Percentiles rank a stretch among this genome's conserved stretches.
Conservation (phyloP, 805 yeast genomes). For the Wickerhamomyces hampshirensis region DNA sequence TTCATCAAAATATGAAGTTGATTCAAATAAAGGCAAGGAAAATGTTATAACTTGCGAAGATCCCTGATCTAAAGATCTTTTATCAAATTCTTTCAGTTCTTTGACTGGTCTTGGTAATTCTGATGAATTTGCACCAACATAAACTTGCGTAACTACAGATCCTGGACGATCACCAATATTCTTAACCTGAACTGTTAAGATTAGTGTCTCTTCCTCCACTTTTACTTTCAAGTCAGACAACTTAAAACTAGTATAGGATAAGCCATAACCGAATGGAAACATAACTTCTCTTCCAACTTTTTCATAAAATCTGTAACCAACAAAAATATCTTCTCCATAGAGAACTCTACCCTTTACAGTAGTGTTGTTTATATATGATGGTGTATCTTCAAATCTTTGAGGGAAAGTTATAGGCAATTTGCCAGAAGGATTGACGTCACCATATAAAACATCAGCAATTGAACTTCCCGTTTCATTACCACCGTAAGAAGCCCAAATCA, state of each 20-base stretch:
- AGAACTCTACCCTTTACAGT: conserved; percentile 47
- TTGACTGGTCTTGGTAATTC: conserved; percentile 45
- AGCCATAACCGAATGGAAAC: conserved; percentile 56
- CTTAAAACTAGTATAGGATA: conserved; percentile 52
- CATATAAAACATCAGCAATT: conserved; percentile 52
- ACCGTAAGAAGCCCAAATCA: conserved; percentile 53
- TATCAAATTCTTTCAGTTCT: conserved; percentile 54
- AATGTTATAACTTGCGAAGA: conserved; percentile 33
- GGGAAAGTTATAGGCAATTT: conserved; percentile 57
- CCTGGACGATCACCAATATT: conserved; percentile 47
- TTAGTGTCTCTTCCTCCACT: conserved; percentile 19
- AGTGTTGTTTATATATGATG: conserved; percentile 48
- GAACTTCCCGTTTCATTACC: conserved; percentile 57
- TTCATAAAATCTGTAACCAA: conserved; percentile 58
- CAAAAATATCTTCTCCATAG: conserved; percentile 63
- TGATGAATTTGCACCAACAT: conserved; percentile 34
- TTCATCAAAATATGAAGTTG: conserved; percentile 50
- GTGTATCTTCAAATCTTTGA: conserved; percentile 44
- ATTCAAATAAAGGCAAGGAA: conserved; percentile 37
- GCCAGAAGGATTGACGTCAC: conserved; percentile 55
- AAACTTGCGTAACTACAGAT: conserved; percentile 51
- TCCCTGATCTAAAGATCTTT: conserved; percentile 42
- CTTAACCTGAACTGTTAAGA: conserved; percentile 33
- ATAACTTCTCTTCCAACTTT: conserved; percentile 42
- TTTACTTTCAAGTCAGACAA: conserved; percentile 32